A percentile compares a stretch with the other conserved stretches of the same genome.
Evolutionary conservation across 441 rosid genomes (phyloP).

Genomic region (Iberis amara): DNA sequence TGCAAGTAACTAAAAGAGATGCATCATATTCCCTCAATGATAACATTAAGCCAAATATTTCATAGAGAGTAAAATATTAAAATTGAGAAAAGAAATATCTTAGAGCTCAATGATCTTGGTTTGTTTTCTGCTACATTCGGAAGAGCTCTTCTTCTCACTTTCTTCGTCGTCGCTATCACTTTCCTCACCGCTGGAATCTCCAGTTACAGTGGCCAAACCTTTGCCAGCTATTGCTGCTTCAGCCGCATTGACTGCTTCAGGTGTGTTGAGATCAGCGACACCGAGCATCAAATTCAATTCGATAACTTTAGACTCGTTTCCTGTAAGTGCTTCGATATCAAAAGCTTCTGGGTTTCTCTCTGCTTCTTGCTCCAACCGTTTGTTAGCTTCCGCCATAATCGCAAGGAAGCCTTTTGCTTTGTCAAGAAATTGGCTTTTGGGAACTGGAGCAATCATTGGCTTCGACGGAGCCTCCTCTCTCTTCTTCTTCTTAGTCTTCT

Average conservation of each 20-base stretch:
- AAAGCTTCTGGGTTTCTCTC: slow-evolving; percentile 45
- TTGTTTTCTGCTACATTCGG: slow-evolving; percentile 10
- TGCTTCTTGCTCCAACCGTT: slow-evolving; percentile 48
- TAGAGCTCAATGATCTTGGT: slow-evolving; percentile 27
- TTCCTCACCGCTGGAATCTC: slow-evolving; percentile 36
- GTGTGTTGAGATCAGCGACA: slow-evolving; percentile 77
- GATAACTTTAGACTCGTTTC: slow-evolving; percentile 55
- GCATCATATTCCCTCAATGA: neutral
- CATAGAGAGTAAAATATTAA: slow-evolving; percentile 2
- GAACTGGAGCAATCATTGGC: slow-evolving; percentile 34
- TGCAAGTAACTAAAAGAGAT: slow-evolving; percentile 4
- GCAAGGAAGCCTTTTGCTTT: slow-evolving; percentile 68
- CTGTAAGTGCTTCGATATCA: slow-evolving; percentile 62
- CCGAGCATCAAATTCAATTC: slow-evolving; percentile 81
- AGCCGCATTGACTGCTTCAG: slow-evolving; percentile 71
- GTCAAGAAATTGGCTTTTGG: slow-evolving; percentile 62
- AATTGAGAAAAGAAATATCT: neutral
- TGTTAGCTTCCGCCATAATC: slow-evolving; percentile 66
- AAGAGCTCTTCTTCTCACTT: neutral
- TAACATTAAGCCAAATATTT: neutral
- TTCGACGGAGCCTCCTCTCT: slow-evolving; percentile 26
- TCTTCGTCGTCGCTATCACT: slow-evolving; percentile 22
- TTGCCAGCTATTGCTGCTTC: slow-evolving; percentile 52
- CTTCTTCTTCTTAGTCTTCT: slow-evolving; percentile 1
- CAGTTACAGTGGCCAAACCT: slow-evolving; percentile 30